These are phyloP conservation scores for Cynara cardunculus DNA, from an alignment of 129 eudicot genomes.

Conservation along the genomic window DNA sequence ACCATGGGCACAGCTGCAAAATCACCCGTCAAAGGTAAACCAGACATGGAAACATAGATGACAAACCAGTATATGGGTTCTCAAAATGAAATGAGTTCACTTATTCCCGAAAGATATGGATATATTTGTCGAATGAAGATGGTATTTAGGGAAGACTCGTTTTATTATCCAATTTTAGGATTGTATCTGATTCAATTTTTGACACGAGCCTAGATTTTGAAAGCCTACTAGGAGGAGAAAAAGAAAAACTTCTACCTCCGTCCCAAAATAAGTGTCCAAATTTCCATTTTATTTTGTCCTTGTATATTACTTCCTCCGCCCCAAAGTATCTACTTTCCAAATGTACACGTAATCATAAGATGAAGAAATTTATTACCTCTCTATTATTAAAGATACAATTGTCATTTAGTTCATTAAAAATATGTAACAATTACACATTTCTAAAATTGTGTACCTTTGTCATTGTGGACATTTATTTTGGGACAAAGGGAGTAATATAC, in stretches of 20 bases:
- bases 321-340: not conserved
- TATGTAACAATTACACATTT: no score
- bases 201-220: not conserved
- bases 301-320: no score
- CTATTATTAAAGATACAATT: no score
- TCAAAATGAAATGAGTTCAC: not conserved
- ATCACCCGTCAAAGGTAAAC: not conserved
- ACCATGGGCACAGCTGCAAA: not conserved
- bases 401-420: no score
- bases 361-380: not conserved
- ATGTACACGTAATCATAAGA: not conserved
- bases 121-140: not conserved
- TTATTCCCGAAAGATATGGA: not conserved
- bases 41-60: not conserved
- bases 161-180: not conserved
- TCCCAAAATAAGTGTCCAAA: not conserved
- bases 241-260: not conserved
- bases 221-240: not conserved
- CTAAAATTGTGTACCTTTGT: no score
- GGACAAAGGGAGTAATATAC: no score
- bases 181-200: not conserved
- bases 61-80: not conserved
- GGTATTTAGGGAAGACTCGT: not conserved
- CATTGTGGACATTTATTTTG: no score
- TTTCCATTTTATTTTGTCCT: no score